Evolutionary conservation across 1,139 yeast genomes (phyloP).

Genomic region (Groenewaldozyma auringiensis): DNA sequence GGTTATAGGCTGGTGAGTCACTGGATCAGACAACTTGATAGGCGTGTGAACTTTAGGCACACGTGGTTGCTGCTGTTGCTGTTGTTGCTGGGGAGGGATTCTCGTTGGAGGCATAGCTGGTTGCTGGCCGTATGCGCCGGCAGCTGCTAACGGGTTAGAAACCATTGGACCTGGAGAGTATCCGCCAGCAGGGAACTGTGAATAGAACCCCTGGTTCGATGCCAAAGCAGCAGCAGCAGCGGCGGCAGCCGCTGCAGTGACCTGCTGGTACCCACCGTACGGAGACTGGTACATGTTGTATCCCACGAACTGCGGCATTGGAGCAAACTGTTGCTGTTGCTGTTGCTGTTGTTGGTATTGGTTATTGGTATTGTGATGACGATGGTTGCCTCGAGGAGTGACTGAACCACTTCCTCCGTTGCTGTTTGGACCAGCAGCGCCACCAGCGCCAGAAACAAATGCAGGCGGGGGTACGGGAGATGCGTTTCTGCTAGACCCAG

Average conservation of each 20-base stretch:
- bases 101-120: slow-evolving; percentile 5
- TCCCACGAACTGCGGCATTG: slow-evolving; percentile 3
- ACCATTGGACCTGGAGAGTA: not conserved
- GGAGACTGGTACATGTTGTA: slow-evolving; percentile 6
- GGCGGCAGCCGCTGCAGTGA: slow-evolving; percentile 3
- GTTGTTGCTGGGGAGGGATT: slow-evolving; percentile 3
- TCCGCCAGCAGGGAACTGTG: not conserved
- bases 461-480: not conserved
- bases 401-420: not conserved
- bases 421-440: too few relatives aligned
- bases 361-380: not conserved
- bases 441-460: not conserved
- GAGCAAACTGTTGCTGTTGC: slow-evolving; percentile 1
- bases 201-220: not conserved
- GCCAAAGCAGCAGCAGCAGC: slow-evolving; percentile 8
- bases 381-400: slow-evolving; percentile 1
- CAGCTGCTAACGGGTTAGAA: not conserved
- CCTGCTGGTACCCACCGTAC: slow-evolving; percentile 11
- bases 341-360: slow-evolving; percentile 2
- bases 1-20: slow-evolving; percentile 24
- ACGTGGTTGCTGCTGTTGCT: slow-evolving; percentile 5
- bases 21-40: slow-evolving; percentile 24
- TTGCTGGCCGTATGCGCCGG: not conserved
- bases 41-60: slow-evolving; percentile 19
- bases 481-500: not conserved